Conservation (phyloP, 768 basidiomycete species). For the Boletus huronensis region DNA sequence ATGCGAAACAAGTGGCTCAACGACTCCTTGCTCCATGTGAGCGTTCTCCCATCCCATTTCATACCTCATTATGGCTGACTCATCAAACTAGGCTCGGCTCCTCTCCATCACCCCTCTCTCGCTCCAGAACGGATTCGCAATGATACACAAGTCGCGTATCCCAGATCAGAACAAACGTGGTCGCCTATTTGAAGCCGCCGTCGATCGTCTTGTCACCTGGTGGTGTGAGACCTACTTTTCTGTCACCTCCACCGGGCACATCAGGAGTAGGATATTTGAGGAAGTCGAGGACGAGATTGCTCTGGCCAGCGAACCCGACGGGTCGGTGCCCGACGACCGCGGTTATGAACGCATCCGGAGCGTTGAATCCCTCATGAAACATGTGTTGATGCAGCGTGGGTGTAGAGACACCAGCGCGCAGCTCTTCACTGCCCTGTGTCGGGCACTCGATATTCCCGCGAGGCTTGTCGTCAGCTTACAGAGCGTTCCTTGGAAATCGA, state of each 20-base stretch:
- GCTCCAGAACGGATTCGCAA: conserved; percentile 75
- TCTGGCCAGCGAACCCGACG: conserved; percentile 30
- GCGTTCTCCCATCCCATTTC: conserved; percentile 19
- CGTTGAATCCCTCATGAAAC: conserved; percentile 90
- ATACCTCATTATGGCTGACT: conserved; percentile 1
- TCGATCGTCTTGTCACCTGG: conserved; percentile 75
- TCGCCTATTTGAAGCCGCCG: conserved; percentile 80
- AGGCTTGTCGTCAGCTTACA: conserved; percentile 88
- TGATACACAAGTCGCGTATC: conserved; percentile 75
- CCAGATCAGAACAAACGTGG: conserved; percentile 82
- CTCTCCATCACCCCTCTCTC: conserved; percentile 80
- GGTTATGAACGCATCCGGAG: conserved; percentile 70
- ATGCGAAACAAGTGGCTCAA: conserved; percentile 83
- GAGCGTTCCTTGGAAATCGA: conserved; percentile 85
- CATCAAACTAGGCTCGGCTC: conserved; percentile 66
- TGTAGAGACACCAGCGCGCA: conserved; percentile 86
- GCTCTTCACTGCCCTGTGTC: conserved; percentile 85
- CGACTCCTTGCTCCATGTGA: conserved; percentile 77
- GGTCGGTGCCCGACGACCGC: conserved; percentile 39
- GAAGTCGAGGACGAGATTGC: conserved; percentile 50
- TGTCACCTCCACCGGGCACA: conserved; percentile 58
- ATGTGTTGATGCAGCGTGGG: conserved; percentile 75
- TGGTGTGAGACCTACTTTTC: conserved; percentile 76
- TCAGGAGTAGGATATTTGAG: conserved; percentile 74
- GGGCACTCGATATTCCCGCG: conserved; percentile 82